These are phyloP conservation scores for Petunia axillaris DNA, from an alignment of 257 asterid species.

Conservation along the genomic window DNA sequence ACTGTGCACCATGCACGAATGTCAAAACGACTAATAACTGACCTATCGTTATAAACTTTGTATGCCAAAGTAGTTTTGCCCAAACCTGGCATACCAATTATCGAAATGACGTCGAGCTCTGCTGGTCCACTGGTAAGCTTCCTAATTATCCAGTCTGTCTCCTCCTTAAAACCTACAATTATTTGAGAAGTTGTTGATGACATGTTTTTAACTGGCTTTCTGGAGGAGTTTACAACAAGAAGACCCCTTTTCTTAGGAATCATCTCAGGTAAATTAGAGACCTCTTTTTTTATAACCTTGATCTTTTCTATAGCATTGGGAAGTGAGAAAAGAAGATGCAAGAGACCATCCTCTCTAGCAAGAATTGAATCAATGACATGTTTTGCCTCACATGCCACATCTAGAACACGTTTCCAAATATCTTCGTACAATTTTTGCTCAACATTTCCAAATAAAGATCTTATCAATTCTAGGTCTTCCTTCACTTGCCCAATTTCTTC, in stretches of 20 bases:
- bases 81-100: not conserved
- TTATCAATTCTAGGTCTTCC: not conserved
- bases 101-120: not conserved
- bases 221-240: not conserved
- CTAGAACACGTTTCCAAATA: not conserved
- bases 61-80: not conserved
- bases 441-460: not conserved
- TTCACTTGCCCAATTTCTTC: not conserved
- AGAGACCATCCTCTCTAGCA: not conserved
- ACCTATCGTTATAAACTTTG: not conserved
- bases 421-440: not conserved
- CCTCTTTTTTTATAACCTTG: not conserved
- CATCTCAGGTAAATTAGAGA: not conserved
- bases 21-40: no score
- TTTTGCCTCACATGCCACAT: not conserved
- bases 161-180: slow-evolving; percentile 9
- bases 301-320: not conserved
- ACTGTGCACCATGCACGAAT: no score
- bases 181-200: not conserved
- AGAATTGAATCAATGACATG: not conserved
- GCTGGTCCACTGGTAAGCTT: not conserved
- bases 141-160: not conserved
- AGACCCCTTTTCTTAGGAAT: not conserved
- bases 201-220: not conserved
- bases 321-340: not conserved